phyloP scores from a whole-genome alignment of 2,329 filamentous ascomycete genomes.

The Botrytis byssoidea region DNA sequence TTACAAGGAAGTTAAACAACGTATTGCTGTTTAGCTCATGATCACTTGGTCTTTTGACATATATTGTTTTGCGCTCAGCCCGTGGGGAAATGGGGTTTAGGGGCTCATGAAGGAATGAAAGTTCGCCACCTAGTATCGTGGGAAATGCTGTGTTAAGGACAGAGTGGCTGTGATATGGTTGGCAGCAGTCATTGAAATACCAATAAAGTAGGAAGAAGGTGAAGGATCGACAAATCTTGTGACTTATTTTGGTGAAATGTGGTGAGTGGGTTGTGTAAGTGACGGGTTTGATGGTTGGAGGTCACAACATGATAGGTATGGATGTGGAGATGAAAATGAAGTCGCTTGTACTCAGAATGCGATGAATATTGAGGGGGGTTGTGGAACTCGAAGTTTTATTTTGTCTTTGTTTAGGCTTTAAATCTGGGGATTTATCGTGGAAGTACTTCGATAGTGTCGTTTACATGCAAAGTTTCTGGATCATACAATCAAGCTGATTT shows the following conservation, averaged over 20 bases:
- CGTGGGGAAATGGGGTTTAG: not conserved
- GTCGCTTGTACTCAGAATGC: not conserved
- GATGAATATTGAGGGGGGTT: not conserved
- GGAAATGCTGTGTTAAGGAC: constrained; percentile 1
- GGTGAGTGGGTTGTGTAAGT: not conserved
- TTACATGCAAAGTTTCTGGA: not conserved
- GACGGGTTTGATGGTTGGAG: not conserved
- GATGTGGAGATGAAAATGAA: not conserved
- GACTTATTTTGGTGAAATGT: not conserved
- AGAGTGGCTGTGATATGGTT: constrained; percentile 9
- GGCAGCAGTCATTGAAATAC: not conserved
- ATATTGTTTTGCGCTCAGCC: not conserved
- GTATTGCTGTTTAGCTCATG: not conserved
- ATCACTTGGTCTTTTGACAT: constrained; percentile 17
- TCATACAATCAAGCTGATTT: not conserved
- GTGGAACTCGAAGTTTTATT: not conserved
- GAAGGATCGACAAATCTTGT: constrained; percentile 5
- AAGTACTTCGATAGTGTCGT: not conserved
- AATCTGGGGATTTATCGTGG: not conserved
- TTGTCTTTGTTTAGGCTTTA: not conserved
- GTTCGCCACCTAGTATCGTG: constrained; percentile 10
- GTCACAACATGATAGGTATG: not conserved
- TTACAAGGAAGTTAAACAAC: not conserved
- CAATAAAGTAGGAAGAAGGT: not conserved
- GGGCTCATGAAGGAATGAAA: not conserved